phyloP scores from a whole-genome alignment of 2,329 filamentous ascomycete genomes.

The Ophiostoma ips region DNA sequence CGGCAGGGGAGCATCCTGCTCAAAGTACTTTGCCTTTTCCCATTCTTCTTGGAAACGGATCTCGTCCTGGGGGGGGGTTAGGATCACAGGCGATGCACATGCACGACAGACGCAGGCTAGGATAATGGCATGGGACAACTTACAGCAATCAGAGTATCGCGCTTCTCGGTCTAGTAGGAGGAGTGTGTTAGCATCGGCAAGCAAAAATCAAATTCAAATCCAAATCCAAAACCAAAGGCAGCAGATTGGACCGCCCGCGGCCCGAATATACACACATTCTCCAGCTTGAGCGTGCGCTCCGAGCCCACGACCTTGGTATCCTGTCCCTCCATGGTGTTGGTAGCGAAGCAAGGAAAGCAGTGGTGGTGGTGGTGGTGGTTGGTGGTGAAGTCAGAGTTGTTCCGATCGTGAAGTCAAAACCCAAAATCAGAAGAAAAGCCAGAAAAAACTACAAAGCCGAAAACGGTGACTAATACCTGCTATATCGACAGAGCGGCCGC shows the following conservation, averaged over 20 bases:
- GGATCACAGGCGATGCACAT: no score
- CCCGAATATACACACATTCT: conserved; percentile 29
- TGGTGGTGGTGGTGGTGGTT: background rate
- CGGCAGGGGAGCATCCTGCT: conserved; percentile 69
- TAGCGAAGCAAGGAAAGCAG: background rate
- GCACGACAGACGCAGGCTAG: background rate
- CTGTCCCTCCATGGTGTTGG: conserved; percentile 6
- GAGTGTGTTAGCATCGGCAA: background rate
- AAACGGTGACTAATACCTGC: conserved; percentile 1
- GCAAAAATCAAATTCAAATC: no score
- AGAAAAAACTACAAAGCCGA: background rate
- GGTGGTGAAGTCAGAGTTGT: conserved; percentile 1
- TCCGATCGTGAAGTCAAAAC: no score
- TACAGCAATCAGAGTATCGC: conserved; percentile 64
- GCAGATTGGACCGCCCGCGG: no score
- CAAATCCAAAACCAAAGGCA: no score
- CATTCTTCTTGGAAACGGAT: conserved; percentile 87
- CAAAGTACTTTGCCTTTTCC: conserved; percentile 65
- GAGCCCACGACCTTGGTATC: conserved; percentile 9
- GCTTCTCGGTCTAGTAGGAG: conserved; percentile 58
- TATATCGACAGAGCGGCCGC: background rate
- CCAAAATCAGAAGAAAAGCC: background rate
- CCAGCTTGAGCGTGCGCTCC: conserved; percentile 14
- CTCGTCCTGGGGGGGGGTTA: conserved; percentile 32
- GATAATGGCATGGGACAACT: background rate